These are phyloP conservation scores for Thuja plicata DNA, from an alignment of 83 land plant genomes.

Conservation along the genomic window DNA sequence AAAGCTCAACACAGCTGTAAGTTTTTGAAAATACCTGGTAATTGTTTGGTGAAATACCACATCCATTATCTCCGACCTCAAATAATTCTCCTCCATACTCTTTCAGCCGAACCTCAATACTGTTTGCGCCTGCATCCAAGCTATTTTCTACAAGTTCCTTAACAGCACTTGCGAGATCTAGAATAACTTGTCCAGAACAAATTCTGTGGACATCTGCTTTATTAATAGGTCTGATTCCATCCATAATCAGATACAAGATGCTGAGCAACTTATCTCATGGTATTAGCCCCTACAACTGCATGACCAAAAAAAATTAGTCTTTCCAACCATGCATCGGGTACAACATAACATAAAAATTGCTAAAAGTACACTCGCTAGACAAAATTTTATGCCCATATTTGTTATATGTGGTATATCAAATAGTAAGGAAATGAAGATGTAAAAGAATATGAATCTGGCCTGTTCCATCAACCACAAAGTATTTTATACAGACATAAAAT, in stretches of 20 bases:
- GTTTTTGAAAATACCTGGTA: slow-evolving; percentile 53
- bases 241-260: slow-evolving; percentile 15
- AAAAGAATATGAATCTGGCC: neutral
- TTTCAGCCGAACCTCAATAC: slow-evolving; percentile 73
- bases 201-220: slow-evolving; percentile 80
- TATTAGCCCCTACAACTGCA: neutral
- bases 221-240: slow-evolving; percentile 66
- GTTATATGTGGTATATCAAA: neutral
- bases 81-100: slow-evolving; percentile 81
- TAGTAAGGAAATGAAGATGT: neutral
- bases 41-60: slow-evolving; percentile 84
- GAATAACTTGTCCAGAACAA: slow-evolving; percentile 92
- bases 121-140: slow-evolving; percentile 93
- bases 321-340: neutral
- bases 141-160: slow-evolving; percentile 98
- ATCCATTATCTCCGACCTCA: slow-evolving; percentile 92
- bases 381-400: neutral
- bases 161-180: slow-evolving; percentile 89
- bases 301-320: neutral
- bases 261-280: neutral
- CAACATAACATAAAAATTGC: neutral
- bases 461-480: neutral
- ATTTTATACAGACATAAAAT: neutral
- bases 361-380: neutral
- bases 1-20: neutral